Conservation (phyloP, 768 basidiomycete species). For the Steccherinum ochraceum region DNA sequence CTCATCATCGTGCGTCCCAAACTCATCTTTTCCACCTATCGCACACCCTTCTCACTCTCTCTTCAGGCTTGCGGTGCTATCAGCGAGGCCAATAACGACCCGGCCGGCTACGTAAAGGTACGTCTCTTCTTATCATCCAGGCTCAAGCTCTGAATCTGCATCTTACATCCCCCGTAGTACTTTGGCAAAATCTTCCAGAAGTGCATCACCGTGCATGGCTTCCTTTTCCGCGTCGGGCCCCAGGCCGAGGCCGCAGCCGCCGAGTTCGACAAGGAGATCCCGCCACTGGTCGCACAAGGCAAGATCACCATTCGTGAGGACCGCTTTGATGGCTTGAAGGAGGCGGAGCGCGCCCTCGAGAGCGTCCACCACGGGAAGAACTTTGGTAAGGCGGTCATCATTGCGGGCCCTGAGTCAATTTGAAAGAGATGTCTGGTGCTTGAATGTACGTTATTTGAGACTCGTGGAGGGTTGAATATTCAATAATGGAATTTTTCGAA, state of each 20-base stretch:
- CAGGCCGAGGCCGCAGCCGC: conserved; percentile 9
- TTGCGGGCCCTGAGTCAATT: conserved; percentile 19
- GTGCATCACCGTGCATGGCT: conserved; percentile 24
- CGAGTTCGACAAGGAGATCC: conserved; percentile 25
- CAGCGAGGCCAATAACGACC: conserved; percentile 6
- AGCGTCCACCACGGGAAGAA: conserved; percentile 29
- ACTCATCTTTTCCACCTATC: conserved; percentile 12
- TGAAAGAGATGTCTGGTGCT: no score
- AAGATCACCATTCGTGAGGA: conserved; percentile 32
- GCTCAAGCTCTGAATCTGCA: no score
- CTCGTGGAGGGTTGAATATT: no score
- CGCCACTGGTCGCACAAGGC: conserved; percentile 22
- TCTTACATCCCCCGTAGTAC: no score
- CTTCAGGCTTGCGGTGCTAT: conserved; percentile 7
- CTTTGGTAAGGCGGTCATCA: conserved; percentile 30
- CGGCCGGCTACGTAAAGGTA: conserved; percentile 7
- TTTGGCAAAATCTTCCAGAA: conserved; percentile 20
- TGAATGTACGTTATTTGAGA: no score
- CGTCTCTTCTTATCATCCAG: no score
- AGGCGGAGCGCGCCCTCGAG: conserved; percentile 27
- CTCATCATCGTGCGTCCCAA: conserved; percentile 26
- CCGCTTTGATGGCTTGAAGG: conserved; percentile 25
- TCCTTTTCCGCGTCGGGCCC: conserved; percentile 20
- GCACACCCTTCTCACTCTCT: neutral
- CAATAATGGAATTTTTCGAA: no score